phyloP scores from a whole-genome alignment of 1,284 basidiomycete genomes.

The Apiotrichum siamense region DNA sequence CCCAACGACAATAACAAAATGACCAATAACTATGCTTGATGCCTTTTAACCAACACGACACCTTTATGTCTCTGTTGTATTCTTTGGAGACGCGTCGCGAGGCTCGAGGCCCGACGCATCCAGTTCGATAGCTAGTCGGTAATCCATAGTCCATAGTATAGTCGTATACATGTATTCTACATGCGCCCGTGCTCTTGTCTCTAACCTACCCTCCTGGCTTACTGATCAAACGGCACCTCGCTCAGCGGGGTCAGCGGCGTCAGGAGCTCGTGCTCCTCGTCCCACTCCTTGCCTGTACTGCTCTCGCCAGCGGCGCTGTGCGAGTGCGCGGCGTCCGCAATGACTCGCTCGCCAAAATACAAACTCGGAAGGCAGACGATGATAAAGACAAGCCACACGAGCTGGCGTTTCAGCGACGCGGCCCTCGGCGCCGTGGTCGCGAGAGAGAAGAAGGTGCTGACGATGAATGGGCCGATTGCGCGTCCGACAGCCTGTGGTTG shows the following conservation, averaged over 20 bases:
- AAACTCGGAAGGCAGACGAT: constrained; percentile 24
- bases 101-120: too few species aligned
- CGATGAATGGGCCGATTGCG: constrained; percentile 32
- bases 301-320: background rate
- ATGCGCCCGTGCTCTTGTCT: too few species aligned
- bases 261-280: constrained; percentile 7
- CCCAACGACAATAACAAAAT: too few species aligned
- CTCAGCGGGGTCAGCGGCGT: background rate
- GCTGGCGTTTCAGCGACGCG: constrained; percentile 18
- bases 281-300: background rate
- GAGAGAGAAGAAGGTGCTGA: constrained; percentile 30
- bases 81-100: too few species aligned
- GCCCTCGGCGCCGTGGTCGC: constrained; percentile 24
- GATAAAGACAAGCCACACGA: constrained; percentile 34
- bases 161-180: too few species aligned
- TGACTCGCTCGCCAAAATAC: constrained; percentile 21
- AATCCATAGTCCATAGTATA: too few species aligned
- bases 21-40: too few species aligned
- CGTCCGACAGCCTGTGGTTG: constrained; percentile 24
- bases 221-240: background rate
- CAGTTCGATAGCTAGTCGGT: too few species aligned
- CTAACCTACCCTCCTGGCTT: too few species aligned
- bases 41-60: too few species aligned
- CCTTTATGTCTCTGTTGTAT: too few species aligned
- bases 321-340: background rate